phyloP scores from a whole-genome alignment of 1,284 basidiomycete species.

The Leccinum fuscescens region DNA sequence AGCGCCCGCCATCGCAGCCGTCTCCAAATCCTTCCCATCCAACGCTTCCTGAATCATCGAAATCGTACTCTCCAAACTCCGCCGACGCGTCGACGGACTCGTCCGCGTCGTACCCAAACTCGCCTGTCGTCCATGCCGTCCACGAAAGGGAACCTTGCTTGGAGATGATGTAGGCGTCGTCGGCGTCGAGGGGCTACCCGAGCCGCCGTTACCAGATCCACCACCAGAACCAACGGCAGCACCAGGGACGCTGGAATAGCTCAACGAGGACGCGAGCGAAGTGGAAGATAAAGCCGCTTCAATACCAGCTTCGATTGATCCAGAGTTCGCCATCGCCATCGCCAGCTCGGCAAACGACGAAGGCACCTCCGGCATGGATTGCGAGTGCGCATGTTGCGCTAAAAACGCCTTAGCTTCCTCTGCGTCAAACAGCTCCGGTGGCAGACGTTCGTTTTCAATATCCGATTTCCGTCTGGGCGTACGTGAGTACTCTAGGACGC shows the following conservation, averaged over 20 bases:
- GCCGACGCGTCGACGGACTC: slow-evolving; percentile 87
- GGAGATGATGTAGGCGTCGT: slow-evolving; percentile 39
- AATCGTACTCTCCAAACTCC: slow-evolving; percentile 95
- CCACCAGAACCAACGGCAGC: not conserved
- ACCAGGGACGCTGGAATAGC: slow-evolving; percentile 13
- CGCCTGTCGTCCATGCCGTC: slow-evolving; percentile 83
- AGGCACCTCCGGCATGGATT: slow-evolving; percentile 51
- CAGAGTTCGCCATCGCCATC: slow-evolving; percentile 45
- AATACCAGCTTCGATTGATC: slow-evolving; percentile 37
- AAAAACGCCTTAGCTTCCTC: slow-evolving; percentile 62
- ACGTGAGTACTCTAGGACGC: not conserved
- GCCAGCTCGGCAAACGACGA: slow-evolving; percentile 40
- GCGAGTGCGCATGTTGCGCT: slow-evolving; percentile 42
- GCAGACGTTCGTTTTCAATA: slow-evolving; percentile 97
- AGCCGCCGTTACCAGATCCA: not conserved
- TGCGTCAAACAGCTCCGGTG: slow-evolving; percentile 92
- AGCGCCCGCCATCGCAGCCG: not conserved
- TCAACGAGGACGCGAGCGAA: slow-evolving; percentile 33
- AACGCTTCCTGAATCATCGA: slow-evolving; percentile 89
- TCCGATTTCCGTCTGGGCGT: slow-evolving; percentile 84
- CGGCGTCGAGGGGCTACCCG: slow-evolving; percentile 22
- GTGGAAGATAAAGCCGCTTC: slow-evolving; percentile 46
- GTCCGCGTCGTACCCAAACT: slow-evolving; percentile 97
- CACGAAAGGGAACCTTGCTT: slow-evolving; percentile 52
- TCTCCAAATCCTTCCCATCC: slow-evolving; percentile 57